Evolutionary conservation across 495 filamentous ascomycete species (phyloP), one percentile per base, ranked within the genome.

Genomic region (Venustampulla echinocandica): DNA sequence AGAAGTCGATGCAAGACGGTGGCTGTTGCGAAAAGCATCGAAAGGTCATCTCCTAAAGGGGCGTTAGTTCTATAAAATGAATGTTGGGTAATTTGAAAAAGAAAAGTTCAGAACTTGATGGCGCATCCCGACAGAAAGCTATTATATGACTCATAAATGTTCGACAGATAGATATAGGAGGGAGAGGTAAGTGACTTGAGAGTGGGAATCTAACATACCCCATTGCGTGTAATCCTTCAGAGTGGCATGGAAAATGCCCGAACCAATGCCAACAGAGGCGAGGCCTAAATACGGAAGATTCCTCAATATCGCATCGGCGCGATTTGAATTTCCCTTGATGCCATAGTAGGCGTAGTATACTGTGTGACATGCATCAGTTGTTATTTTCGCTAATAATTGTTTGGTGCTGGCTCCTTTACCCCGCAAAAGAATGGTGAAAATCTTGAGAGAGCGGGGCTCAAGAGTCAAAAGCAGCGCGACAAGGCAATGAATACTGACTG

Each of bases 201-300:
- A n/a, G n/a, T n/a, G n/a, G 25, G 27, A 28, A 36, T 25, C 23
- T 18, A 35, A 55, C 61, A 33, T 61, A 71, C 69, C 64, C 69
- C 76, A 77, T 52, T 79, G 73, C 5, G 69, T 68, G 41, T 72
- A 64, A 42, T 77, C 76, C 39, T 71, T 72, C 10, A 79, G 51
- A 1, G 67, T 68, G 6, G 68, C 58, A 51, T 82, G 78, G 50
- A 70, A 82, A 44, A 64, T 54, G 11, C 56, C 62, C 0, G 73
- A 76, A 27, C 66, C 64, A n/a, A 80, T 44, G 10, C 78, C 78
- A 3, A 82, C 72, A n/a, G 63, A 59, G n/a, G 76, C 61, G 17
- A 82, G 61, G 1, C 68, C 73, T 44, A 64, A 62, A 50, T 77
- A 74, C 2, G 73, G 67, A 3, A 76, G 45, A 22, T 46, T 53